Conservation (phyloP, 345 rosid species). For the Hibiscus mutabilis region DNA sequence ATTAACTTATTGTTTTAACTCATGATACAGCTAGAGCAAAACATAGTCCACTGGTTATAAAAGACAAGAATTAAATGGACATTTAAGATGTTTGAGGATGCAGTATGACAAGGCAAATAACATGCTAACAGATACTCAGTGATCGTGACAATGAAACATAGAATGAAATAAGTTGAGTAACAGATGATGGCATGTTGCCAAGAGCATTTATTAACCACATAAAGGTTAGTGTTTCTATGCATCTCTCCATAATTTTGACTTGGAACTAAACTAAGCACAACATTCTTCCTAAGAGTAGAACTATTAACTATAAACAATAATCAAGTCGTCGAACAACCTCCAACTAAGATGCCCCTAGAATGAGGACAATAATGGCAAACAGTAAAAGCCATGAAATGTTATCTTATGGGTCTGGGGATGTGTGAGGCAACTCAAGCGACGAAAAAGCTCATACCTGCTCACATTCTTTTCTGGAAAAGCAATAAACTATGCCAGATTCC, state of each 20-base stretch:
- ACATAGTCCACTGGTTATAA: background rate
- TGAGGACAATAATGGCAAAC: conserved; percentile 10
- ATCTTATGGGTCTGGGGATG: background rate
- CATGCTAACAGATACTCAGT: background rate
- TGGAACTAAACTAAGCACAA: background rate
- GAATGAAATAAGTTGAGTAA: background rate
- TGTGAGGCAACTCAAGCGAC: background rate
- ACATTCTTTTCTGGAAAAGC: conserved; percentile 93
- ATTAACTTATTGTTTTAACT: background rate
- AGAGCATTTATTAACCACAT: background rate
- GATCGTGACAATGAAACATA: background rate
- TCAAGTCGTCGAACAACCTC: background rate
- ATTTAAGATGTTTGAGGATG: background rate
- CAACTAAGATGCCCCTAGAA: background rate
- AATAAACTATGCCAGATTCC: conserved; percentile 93
- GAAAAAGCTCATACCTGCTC: conserved; percentile 56
- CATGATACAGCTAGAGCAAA: background rate
- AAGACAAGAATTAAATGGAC: background rate
- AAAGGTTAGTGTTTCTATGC: background rate
- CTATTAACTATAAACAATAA: background rate
- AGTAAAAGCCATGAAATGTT: conserved; percentile 3
- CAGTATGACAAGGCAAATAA: background rate
- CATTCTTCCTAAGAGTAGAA: background rate
- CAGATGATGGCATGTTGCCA: background rate
- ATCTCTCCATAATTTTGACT: background rate